These are phyloP conservation scores for Trichosporon inkin DNA, from an alignment of 1,284 basidiomycete genomes.

Conservation along the genomic window DNA sequence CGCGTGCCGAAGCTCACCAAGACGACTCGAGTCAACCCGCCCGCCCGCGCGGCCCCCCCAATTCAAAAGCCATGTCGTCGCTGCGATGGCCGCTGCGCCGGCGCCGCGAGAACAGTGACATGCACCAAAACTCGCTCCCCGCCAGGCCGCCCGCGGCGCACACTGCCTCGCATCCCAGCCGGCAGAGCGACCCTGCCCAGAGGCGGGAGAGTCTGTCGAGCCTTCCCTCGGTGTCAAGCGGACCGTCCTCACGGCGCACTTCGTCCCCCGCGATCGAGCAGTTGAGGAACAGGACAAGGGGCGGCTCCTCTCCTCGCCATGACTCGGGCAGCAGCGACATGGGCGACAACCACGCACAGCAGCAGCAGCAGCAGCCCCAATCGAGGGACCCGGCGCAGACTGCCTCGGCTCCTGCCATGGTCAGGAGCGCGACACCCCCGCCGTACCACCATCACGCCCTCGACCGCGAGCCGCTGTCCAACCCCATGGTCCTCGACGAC, in stretches of 20 bases:
- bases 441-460: conserved; percentile 36
- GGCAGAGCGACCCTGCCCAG: background rate
- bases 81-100: conserved; percentile 1
- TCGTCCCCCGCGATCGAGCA: conserved; percentile 12
- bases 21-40: background rate
- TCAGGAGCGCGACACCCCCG: conserved; percentile 26
- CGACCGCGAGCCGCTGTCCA: conserved; percentile 34
- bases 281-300: background rate
- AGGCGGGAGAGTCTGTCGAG: background rate
- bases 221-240: background rate
- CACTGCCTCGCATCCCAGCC: background rate
- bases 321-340: background rate
- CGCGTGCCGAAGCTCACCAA: background rate
- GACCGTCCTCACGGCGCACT: background rate
- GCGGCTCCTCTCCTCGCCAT: background rate
- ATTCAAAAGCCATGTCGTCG: conserved; percentile 1
- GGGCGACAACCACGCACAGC: background rate
- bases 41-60: too few species aligned
- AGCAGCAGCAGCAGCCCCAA: background rate
- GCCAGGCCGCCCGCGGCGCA: background rate
- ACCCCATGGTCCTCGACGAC: conserved; percentile 34
- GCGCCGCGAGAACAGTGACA: conserved; percentile 2
- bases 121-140: background rate
- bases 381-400: conserved; percentile 4
- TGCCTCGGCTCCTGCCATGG: conserved; percentile 3